Conservation (phyloP, 2,329 filamentous ascomycete species). For the Xenoacremonium recifei region DNA sequence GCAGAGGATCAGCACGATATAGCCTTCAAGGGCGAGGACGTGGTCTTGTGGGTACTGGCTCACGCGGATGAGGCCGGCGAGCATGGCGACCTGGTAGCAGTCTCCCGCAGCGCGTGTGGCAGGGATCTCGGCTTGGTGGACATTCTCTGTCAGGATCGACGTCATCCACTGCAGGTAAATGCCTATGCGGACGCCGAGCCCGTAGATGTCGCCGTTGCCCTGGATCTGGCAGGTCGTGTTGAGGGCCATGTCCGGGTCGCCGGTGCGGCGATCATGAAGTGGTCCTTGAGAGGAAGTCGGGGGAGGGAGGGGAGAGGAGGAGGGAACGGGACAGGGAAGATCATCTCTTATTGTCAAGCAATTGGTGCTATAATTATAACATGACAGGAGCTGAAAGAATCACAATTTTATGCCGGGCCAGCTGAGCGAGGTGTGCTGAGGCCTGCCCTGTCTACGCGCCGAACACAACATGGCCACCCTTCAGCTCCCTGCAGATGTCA, state of each 20-base stretch:
- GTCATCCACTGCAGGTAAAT: constrained; percentile 8
- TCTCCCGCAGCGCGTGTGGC: background rate
- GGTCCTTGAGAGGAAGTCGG: no score
- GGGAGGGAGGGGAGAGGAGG: no score
- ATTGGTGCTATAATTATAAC: no score
- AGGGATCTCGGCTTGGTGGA: background rate
- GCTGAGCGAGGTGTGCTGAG: no score
- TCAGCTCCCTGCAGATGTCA: no score
- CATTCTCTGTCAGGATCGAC: constrained; percentile 2
- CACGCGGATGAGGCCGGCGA: background rate
- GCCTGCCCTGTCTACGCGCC: no score
- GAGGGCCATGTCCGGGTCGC: background rate
- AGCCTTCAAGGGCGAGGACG: constrained; percentile 1
- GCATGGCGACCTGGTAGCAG: background rate
- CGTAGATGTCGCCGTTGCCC: constrained; percentile 8
- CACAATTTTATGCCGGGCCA: no score
- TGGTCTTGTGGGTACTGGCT: background rate
- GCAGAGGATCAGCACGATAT: background rate
- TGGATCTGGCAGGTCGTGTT: constrained; percentile 5
- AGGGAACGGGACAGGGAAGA: no score
- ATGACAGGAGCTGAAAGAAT: no score
- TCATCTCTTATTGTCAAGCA: no score
- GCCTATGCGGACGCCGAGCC: constrained; percentile 7
- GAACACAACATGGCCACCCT: no score
- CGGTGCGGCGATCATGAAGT: no score